Conservation (phyloP, 1,139 yeast species). For the Spathaspora sp. region DNA sequence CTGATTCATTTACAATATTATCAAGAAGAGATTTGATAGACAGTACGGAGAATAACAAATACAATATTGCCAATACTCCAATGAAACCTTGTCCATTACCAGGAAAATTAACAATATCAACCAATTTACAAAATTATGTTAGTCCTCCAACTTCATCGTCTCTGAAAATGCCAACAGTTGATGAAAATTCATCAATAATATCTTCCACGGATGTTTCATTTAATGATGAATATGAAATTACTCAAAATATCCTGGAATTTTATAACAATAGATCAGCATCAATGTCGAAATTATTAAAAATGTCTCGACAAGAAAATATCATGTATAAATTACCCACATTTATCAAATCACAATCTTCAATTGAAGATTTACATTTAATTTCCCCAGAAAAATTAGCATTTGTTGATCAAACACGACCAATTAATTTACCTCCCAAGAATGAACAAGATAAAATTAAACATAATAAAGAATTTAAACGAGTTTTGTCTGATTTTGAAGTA, state of each 20-base stretch:
- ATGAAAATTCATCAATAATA: neutral
- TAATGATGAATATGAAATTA: conserved; percentile 35
- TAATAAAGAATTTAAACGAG: conserved; percentile 37
- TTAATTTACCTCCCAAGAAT: conserved; percentile 45
- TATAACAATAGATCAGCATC: conserved; percentile 40
- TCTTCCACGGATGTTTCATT: conserved; percentile 4
- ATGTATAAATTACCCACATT: conserved; percentile 40
- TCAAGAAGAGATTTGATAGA: conserved; percentile 32
- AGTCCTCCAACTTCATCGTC: neutral
- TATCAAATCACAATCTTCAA: conserved; percentile 41
- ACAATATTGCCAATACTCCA: conserved; percentile 14
- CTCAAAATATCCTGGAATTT: conserved; percentile 37
- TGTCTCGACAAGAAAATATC: conserved; percentile 34
- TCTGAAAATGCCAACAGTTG: conserved; percentile 3
- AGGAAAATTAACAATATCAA: conserved; percentile 21
- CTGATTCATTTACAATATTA: conserved; percentile 11
- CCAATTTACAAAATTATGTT: neutral
- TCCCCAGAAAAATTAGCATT: conserved; percentile 42
- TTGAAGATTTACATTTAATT: conserved; percentile 40
- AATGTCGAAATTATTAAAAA: conserved; percentile 30
- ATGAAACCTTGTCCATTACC: conserved; percentile 39
- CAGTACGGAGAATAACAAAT: conserved; percentile 21
- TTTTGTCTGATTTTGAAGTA: conserved; percentile 31
- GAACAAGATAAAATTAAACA: conserved; percentile 37
- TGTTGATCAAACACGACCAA: conserved; percentile 47